Evolutionary conservation across 805 yeast species (phyloP).

Genomic region (Saccharomycopsis olivae): DNA sequence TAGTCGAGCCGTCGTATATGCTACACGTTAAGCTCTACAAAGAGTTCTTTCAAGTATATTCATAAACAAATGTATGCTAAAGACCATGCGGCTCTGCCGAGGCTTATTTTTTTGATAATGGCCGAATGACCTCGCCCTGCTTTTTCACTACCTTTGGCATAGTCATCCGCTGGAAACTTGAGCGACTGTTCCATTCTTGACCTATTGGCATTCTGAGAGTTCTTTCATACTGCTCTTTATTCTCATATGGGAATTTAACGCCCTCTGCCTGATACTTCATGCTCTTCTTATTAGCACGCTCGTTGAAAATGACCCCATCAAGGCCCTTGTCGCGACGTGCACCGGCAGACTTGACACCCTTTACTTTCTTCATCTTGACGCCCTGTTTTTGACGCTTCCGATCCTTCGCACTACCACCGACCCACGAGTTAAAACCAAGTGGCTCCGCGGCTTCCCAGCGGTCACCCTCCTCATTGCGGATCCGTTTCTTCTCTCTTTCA

Average conservation of each 20-base stretch:
- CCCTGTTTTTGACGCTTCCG: constrained; percentile 34
- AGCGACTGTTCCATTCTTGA: constrained; percentile 89
- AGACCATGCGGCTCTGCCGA: too few relatives aligned
- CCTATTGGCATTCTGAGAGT: constrained; percentile 93
- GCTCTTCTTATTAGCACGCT: constrained; percentile 73
- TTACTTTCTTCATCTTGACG: constrained; percentile 57
- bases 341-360: constrained; percentile 64
- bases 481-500: constrained; percentile 60
- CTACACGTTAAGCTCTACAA: too few relatives aligned
- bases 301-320: constrained; percentile 82
- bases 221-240: constrained; percentile 89
- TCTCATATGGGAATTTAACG: constrained; percentile 95
- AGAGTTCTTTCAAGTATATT: too few relatives aligned
- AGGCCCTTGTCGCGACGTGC: constrained; percentile 70
- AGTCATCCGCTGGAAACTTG: constrained; percentile 75
- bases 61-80: too few relatives aligned
- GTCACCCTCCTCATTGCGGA: constrained; percentile 71
- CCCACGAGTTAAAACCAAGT: constrained; percentile 99
- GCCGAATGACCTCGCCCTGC: constrained; percentile 85
- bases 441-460: constrained; percentile 73
- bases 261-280: constrained; percentile 75
- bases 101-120: constrained; percentile 43
- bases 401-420: constrained; percentile 47
- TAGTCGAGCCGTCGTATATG: too few relatives aligned
- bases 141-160: constrained; percentile 83